Evolutionary conservation across 352 stramenopile species (phyloP).

Genomic region (Pythium plurisporium): DNA sequence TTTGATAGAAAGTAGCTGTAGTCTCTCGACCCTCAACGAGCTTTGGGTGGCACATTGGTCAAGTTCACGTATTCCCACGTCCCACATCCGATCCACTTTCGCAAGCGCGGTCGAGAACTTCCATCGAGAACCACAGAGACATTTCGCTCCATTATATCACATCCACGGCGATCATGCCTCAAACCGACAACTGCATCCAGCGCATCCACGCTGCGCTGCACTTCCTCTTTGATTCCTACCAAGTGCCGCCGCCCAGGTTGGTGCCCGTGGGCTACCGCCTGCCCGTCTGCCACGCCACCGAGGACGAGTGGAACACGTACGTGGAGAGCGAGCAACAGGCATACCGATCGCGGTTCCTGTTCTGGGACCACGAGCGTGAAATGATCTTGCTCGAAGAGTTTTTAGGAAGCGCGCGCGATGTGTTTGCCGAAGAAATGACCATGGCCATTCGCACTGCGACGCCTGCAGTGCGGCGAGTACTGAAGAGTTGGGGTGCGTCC

Average conservation of each 20-base stretch:
- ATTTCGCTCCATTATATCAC: too few relatives aligned
- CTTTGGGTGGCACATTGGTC: too few relatives aligned
- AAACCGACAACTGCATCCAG: neutral
- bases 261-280: neutral
- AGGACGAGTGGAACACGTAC: neutral
- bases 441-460: neutral
- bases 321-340: neutral
- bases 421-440: neutral
- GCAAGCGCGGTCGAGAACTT: too few relatives aligned
- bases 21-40: too few relatives aligned
- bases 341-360: neutral
- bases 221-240: neutral
- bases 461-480: neutral
- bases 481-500: neutral
- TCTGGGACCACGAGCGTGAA: too few relatives aligned
- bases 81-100: too few relatives aligned
- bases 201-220: neutral
- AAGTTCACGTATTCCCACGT: too few relatives aligned
- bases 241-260: neutral
- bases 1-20: too few relatives aligned
- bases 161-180: too few relatives aligned
- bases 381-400: too few relatives aligned
- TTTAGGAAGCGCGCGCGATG: neutral
- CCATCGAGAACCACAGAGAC: too few relatives aligned
- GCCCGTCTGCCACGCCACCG: neutral